These are phyloP conservation scores for Penicillium brevicompactum DNA, from an alignment of 2,329 filamentous ascomycete genomes.

Conservation along the genomic window DNA sequence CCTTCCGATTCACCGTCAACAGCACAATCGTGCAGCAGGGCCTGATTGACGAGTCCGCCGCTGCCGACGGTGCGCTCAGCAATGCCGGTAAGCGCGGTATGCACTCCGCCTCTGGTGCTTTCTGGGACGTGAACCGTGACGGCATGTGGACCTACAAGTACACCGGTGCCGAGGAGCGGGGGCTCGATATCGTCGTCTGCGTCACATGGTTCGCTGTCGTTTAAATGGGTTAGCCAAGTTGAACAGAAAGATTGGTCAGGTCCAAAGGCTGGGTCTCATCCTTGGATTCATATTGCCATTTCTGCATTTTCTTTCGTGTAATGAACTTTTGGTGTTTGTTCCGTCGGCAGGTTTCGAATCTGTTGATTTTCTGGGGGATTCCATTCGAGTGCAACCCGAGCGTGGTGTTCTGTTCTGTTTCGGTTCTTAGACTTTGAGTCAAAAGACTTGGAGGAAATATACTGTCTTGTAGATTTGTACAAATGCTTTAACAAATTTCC, in stretches of 20 bases:
- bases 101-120: conserved; percentile 53
- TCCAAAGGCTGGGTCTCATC: neutral
- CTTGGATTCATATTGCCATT: neutral
- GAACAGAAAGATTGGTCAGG: neutral
- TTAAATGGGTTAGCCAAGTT: conserved; percentile 15
- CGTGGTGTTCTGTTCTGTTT: conserved; percentile 8
- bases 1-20: conserved; percentile 96
- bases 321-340: conserved; percentile 4
- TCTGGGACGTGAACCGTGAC: conserved; percentile 55
- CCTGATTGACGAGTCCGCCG: conserved; percentile 56
- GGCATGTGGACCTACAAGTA: conserved; percentile 58
- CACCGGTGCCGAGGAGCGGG: conserved; percentile 48
- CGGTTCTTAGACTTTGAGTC: neutral
- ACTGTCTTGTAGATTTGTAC: neutral
- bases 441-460: neutral
- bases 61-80: conserved; percentile 57
- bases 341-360: neutral
- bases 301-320: neutral
- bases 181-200: conserved; percentile 52
- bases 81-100: conserved; percentile 78
- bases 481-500: neutral
- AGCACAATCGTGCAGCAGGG: conserved; percentile 95
- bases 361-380: conserved; percentile 7
- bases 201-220: conserved; percentile 50
- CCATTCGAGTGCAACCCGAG: neutral